Base-by-base conservation (phyloP, 176 grass and related monocot genomes). In the Carex myosuroides region DNA sequence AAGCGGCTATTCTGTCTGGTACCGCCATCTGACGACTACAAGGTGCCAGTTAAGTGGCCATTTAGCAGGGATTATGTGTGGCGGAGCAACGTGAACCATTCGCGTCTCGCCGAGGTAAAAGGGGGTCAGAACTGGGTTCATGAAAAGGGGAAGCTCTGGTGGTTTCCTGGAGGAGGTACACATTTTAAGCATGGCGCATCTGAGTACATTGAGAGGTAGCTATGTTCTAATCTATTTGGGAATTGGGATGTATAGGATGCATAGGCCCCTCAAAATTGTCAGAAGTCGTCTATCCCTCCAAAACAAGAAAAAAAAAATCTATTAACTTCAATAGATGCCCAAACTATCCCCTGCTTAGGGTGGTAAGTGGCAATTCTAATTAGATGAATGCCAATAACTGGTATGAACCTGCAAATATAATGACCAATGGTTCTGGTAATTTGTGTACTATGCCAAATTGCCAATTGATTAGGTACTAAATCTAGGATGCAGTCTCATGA, bases 121-220 rank as follows among this genome's bases (percentile, higher is more conserved):
- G 93, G 93, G 56, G 96, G 96, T 52, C 96, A 99, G 70, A 99
- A 99, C 63, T 99, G 96, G 96, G 93, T 95, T 61, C 96, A 99
- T 74, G 85, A 89, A 67, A 95, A 93, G 79, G 96, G 91, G 3
- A 89, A 92, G 29, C 91, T 95, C 33, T 99, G 93, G 96, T 99
- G 96, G 93, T 95, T 98, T 87, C 95, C 96, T 62, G 96, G 96
- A 54, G 96, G 96, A 3, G 96, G 96, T 39, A 99, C 93, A 69
- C 96, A 95, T 87, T 98, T 98, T 88, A 98, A 98, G 82, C 88
- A 92, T 89, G 92, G 96, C 18, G 93, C 96, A 30, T 81, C 88
- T 67, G 91, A 95, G 79, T 99, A 99, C 64, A 99, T 99, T 77
- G 90, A 99, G 76, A 92, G 95, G 92, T 95, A 91, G 29, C 63